phyloP scores from a whole-genome alignment of 2,329 filamentous ascomycete genomes.

The Didymella glomerata region DNA sequence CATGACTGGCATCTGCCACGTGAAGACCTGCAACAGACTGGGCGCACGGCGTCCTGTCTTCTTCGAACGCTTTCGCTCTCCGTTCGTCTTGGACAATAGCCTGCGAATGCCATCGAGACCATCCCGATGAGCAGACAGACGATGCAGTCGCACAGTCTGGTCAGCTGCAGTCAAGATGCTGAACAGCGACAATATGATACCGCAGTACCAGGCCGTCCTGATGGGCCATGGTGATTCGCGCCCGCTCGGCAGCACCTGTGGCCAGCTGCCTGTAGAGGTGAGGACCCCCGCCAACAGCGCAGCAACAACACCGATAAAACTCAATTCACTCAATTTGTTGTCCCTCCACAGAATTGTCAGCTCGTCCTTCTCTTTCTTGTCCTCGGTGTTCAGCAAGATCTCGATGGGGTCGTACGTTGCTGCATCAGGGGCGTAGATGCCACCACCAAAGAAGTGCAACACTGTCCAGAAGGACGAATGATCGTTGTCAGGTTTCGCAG shows the following conservation, averaged over 20 bases:
- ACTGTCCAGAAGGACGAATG: slow-evolving; percentile 23
- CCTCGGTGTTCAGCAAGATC: slow-evolving; percentile 50
- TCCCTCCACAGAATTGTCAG: slow-evolving; percentile 52
- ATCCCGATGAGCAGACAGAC: slow-evolving; percentile 54
- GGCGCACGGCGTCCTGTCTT: slow-evolving; percentile 31
- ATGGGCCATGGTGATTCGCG: slow-evolving; percentile 53
- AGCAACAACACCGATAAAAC: slow-evolving; percentile 54
- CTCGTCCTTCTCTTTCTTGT: slow-evolving; percentile 43
- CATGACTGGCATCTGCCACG: slow-evolving; percentile 52
- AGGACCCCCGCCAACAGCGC: slow-evolving; percentile 47
- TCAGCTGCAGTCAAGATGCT: slow-evolving; percentile 58
- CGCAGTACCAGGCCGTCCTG: slow-evolving; percentile 54
- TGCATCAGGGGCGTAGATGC: slow-evolving; percentile 45
- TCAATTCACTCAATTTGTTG: slow-evolving; percentile 53
- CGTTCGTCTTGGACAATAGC: slow-evolving; percentile 42
- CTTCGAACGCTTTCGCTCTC: slow-evolving; percentile 25
- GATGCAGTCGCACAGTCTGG: slow-evolving; percentile 55
- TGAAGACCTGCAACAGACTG: slow-evolving; percentile 43
- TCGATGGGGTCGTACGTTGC: slow-evolving; percentile 51
- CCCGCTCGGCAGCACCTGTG: slow-evolving; percentile 51
- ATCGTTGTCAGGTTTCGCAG: slow-evolving; percentile 9
- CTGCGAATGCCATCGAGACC: slow-evolving; percentile 48
- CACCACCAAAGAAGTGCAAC: slow-evolving; percentile 45
- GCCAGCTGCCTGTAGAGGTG: slow-evolving; percentile 57
- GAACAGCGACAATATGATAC: slow-evolving; percentile 60